Percentiles rank a stretch among this genome's conserved stretches.
phyloP scores from a whole-genome alignment of 2,329 filamentous ascomycete species.

The Pseudocercospora macadamiae region DNA sequence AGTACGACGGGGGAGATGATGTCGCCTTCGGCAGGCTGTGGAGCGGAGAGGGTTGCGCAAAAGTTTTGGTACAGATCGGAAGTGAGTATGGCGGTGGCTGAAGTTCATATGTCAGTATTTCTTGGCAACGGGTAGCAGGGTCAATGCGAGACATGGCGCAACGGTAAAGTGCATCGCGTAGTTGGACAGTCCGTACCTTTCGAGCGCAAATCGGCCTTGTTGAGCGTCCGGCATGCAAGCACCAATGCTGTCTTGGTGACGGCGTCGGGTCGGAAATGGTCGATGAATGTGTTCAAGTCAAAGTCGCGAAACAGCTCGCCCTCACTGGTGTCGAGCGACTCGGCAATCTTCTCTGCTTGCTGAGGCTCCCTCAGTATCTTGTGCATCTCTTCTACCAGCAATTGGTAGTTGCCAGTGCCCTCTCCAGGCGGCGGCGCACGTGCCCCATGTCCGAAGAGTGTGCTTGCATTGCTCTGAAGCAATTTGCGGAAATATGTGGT shows the following conservation, averaged over 20 bases:
- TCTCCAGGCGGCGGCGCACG: conserved; percentile 62
- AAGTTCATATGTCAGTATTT: conserved; percentile 22
- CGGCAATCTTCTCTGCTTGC: conserved; percentile 87
- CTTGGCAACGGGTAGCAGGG: conserved; percentile 17
- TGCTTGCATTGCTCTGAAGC: conserved; percentile 84
- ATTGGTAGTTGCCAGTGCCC: conserved; percentile 78
- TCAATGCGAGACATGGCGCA: conserved; percentile 4
- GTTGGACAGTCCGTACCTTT: conserved; percentile 66
- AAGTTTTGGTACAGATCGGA: conserved; percentile 79
- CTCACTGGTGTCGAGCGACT: conserved; percentile 86
- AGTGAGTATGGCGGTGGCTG: conserved; percentile 88
- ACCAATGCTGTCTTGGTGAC: conserved; percentile 85
- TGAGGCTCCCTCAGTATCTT: conserved; percentile 80
- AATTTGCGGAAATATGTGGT: conserved; percentile 93
- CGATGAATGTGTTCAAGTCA: conserved; percentile 91
- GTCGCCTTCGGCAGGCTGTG: conserved; percentile 57
- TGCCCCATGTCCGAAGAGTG: conserved; percentile 78
- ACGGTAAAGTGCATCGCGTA: conserved; percentile 2
- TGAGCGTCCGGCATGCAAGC: conserved; percentile 83
- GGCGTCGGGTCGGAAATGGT: conserved; percentile 92
- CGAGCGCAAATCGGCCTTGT: conserved; percentile 77
- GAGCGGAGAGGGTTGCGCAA: conserved; percentile 67
- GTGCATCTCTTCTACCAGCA: conserved; percentile 80
- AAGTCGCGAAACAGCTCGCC: conserved; percentile 96
- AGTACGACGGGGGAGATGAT: conserved; percentile 72